phyloP scores from a whole-genome alignment of 768 basidiomycete species.

The Sutorius australiensis region DNA sequence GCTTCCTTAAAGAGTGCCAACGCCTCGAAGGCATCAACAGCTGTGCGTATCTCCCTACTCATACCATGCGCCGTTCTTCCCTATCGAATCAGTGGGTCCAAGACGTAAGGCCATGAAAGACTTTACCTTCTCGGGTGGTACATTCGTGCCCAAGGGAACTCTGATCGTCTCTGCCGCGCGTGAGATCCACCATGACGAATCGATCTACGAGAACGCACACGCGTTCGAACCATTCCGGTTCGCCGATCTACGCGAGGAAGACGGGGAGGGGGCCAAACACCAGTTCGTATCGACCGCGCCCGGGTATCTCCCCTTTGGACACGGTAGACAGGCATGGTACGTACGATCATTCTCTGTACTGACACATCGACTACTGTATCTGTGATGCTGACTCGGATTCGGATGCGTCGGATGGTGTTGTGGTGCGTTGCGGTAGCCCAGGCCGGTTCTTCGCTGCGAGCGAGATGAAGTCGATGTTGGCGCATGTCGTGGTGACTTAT shows the following conservation, averaged over 20 bases:
- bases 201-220: background rate
- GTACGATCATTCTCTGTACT: background rate
- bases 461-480: conserved; percentile 14
- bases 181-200: background rate
- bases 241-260: background rate
- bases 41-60: conserved; percentile 14
- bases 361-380: background rate
- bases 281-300: background rate
- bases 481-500: conserved; percentile 1
- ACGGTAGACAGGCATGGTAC: background rate
- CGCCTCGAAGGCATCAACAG: conserved; percentile 8
- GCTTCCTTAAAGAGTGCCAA: conserved; percentile 29
- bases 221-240: background rate
- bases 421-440: background rate
- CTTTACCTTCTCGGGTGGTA: no score
- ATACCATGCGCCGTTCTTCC: background rate
- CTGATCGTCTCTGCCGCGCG: no score
- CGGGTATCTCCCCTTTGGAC: background rate
- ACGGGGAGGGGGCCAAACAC: background rate
- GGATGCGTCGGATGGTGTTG: no score
- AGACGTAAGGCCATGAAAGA: background rate
- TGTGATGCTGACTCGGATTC: background rate
- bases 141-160: no score
- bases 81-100: conserved; percentile 31
- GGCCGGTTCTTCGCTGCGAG: conserved; percentile 12